phyloP scores from a whole-genome alignment of 2,329 filamentous ascomycete genomes.

The Aotearoamyces nothofagi region DNA sequence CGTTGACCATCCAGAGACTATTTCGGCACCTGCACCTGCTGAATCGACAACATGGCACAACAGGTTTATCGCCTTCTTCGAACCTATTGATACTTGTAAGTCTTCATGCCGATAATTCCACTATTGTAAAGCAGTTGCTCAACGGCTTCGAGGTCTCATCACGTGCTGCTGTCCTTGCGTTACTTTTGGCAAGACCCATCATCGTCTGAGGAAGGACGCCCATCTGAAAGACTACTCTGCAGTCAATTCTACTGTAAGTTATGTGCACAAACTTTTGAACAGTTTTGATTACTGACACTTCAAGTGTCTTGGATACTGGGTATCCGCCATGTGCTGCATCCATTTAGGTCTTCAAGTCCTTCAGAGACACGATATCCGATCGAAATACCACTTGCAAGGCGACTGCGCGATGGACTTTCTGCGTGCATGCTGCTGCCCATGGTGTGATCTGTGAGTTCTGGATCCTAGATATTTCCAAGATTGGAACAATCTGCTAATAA shows the following conservation, averaged over 20 bases:
- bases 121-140: background rate
- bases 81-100: slow-evolving; percentile 12
- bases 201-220: slow-evolving; percentile 18
- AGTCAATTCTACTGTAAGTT: slow-evolving; percentile 17
- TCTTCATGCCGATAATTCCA: background rate
- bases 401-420: slow-evolving; percentile 11
- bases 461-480: too few species aligned
- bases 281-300: background rate
- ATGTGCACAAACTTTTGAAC: background rate
- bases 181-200: slow-evolving; percentile 21
- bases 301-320: slow-evolving; percentile 14
- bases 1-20: slow-evolving; percentile 3
- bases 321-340: slow-evolving; percentile 9
- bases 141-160: slow-evolving; percentile 12
- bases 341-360: slow-evolving; percentile 10
- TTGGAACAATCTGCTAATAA: too few species aligned
- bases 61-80: slow-evolving; percentile 12
- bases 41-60: slow-evolving; percentile 6
- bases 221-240: slow-evolving; percentile 18
- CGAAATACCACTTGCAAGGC: slow-evolving; percentile 14
- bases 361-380: slow-evolving; percentile 14
- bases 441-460: slow-evolving; percentile 12
- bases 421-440: slow-evolving; percentile 13
- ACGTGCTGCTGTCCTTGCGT: slow-evolving; percentile 21
- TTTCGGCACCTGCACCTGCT: slow-evolving; percentile 3